These are phyloP conservation scores for Ophiocordyceps camponoti-rufipedis DNA, from an alignment of 2,329 filamentous ascomycete genomes.

Conservation along the genomic window DNA sequence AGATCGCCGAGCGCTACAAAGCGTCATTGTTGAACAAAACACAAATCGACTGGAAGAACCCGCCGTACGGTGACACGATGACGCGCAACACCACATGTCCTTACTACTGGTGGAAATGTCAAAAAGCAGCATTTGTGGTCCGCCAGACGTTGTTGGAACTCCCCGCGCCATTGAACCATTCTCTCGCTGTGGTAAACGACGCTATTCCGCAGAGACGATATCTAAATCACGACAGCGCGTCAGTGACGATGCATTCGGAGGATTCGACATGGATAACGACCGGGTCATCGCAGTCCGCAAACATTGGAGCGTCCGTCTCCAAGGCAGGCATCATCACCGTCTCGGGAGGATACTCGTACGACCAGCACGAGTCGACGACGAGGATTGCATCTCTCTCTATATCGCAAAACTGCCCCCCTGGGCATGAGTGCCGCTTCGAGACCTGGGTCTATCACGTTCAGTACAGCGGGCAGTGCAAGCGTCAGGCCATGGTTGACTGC, in stretches of 20 bases:
- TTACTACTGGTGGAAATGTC: background rate
- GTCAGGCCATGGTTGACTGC: background rate
- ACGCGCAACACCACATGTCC: background rate
- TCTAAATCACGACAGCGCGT: background rate
- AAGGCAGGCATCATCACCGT: background rate
- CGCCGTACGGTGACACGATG: background rate
- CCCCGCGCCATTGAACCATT: background rate
- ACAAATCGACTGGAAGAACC: background rate
- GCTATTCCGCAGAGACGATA: background rate
- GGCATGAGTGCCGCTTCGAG: background rate
- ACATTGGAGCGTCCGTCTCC: background rate
- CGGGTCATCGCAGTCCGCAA: background rate
- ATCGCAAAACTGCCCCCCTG: background rate
- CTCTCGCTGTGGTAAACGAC: background rate
- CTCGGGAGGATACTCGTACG: background rate
- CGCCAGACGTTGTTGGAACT: background rate
- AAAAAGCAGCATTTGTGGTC: background rate
- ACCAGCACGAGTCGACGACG: background rate
- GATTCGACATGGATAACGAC: background rate
- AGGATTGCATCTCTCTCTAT: background rate
- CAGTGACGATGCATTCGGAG: background rate
- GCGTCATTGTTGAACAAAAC: background rate
- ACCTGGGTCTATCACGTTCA: background rate
- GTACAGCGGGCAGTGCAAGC: background rate
- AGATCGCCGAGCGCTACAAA: background rate